These are phyloP conservation scores for Candida patagonica DNA, from an alignment of 805 yeast species.

Conservation along the genomic window DNA sequence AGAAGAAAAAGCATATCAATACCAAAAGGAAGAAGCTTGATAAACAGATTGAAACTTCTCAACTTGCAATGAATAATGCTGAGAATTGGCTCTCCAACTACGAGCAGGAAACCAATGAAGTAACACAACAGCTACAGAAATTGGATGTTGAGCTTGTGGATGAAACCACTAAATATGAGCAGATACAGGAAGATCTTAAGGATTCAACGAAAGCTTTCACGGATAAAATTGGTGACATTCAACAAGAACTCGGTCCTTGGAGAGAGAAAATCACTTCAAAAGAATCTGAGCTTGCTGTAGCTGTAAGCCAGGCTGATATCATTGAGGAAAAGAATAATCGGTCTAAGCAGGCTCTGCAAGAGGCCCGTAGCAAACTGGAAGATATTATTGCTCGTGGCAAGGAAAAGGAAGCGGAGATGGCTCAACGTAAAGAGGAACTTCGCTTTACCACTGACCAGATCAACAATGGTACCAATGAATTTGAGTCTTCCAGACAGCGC, in stretches of 20 bases:
- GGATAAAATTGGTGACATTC: slow-evolving; percentile 52
- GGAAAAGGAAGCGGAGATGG: slow-evolving; percentile 38
- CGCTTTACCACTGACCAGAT: slow-evolving; percentile 46
- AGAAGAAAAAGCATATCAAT: slow-evolving; percentile 58
- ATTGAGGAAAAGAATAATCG: slow-evolving; percentile 38
- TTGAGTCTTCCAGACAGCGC: slow-evolving; percentile 38
- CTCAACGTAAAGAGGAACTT: slow-evolving; percentile 40
- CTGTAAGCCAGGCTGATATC: slow-evolving; percentile 55
- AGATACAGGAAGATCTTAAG: slow-evolving; percentile 55
- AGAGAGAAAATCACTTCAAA: slow-evolving; percentile 54
- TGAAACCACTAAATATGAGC: slow-evolving; percentile 52
- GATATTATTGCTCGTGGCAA: slow-evolving; percentile 41
- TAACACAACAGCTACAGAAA: slow-evolving; percentile 35
- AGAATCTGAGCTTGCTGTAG: slow-evolving; percentile 55
- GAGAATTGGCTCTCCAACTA: slow-evolving; percentile 39
- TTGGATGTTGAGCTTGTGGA: slow-evolving; percentile 37
- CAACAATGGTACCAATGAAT: slow-evolving; percentile 47
- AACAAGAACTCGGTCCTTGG: slow-evolving; percentile 76
- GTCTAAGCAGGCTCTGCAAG: slow-evolving; percentile 36
- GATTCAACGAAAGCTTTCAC: slow-evolving; percentile 66
- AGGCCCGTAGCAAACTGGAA: slow-evolving; percentile 36
- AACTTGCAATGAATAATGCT: slow-evolving; percentile 36
- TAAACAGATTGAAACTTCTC: slow-evolving; percentile 44
- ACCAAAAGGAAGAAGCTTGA: slow-evolving; percentile 50
- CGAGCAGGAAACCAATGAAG: slow-evolving; percentile 36